Percentiles rank a stretch among this genome's conserved stretches.
Conservation (phyloP, 2,329 filamentous ascomycete genomes). For the Cladosporium sphaerospermum region DNA sequence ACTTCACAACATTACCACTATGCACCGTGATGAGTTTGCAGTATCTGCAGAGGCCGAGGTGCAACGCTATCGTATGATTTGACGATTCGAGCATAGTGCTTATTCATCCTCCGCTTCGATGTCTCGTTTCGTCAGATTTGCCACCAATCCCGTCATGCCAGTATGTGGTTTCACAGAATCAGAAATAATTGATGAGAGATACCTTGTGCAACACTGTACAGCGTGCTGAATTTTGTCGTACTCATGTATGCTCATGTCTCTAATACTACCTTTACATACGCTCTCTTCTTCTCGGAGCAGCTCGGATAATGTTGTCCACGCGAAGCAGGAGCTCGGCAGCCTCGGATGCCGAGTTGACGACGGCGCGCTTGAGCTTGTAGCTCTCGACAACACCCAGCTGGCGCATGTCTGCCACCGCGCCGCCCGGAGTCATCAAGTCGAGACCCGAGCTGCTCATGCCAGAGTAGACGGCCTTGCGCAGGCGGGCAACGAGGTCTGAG, state of each 20-base stretch:
- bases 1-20: too few relatives aligned
- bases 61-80: not conserved
- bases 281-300: slow-evolving; percentile 77
- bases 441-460: slow-evolving; percentile 88
- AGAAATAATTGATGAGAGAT: too few relatives aligned
- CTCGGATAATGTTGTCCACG: slow-evolving; percentile 96
- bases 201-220: too few relatives aligned
- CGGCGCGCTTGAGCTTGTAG: slow-evolving; percentile 98
- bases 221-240: not conserved
- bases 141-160: not conserved
- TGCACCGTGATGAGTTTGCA: too few relatives aligned
- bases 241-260: slow-evolving; percentile 11
- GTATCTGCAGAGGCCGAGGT: not conserved
- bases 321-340: slow-evolving; percentile 90
- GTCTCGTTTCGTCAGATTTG: slow-evolving; percentile 1
- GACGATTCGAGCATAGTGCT: not conserved
- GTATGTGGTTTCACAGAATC: not conserved
- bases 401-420: slow-evolving; percentile 91
- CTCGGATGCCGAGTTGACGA: slow-evolving; percentile 92
- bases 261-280: slow-evolving; percentile 49
- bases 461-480: slow-evolving; percentile 91
- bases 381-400: slow-evolving; percentile 93
- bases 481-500: slow-evolving; percentile 81
- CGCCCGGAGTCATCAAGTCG: slow-evolving; percentile 81
- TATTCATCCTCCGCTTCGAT: not conserved